These are phyloP conservation scores for Myxozyma kluyveri DNA, from an alignment of 805 yeast genomes.

Conservation along the genomic window DNA sequence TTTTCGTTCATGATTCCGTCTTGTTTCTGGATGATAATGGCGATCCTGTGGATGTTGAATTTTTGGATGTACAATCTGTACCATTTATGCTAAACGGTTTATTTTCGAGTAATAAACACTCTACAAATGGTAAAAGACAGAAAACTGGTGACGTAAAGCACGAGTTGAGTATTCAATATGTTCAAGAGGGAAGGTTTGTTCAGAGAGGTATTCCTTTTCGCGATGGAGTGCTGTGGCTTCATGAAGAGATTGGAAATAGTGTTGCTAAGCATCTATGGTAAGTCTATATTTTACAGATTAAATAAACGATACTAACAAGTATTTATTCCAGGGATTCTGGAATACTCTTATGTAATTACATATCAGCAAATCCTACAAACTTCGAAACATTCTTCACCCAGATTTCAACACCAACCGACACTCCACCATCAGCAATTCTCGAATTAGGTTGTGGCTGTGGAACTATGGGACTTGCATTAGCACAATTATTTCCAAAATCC, in stretches of 20 bases:
- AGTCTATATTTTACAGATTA: conserved; percentile 34
- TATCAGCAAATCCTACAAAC: conserved; percentile 1
- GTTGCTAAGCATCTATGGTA: conserved; percentile 49
- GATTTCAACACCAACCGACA: neutral
- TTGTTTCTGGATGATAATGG: neutral
- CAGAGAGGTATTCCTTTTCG: conserved; percentile 7
- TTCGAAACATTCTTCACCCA: neutral
- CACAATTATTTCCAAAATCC: conserved; percentile 30
- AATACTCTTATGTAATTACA: conserved; percentile 12
- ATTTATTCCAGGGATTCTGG: conserved; percentile 23
- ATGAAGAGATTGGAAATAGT: conserved; percentile 43
- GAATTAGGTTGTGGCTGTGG: conserved; percentile 50
- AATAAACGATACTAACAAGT: neutral
- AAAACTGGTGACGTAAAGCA: neutral
- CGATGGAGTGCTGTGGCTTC: conserved; percentile 18
- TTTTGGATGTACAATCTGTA: neutral
- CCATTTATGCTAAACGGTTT: neutral
- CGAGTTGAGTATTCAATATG: neutral
- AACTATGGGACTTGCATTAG: conserved; percentile 39
- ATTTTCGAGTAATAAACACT: neutral
- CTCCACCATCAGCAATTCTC: conserved; percentile 31
- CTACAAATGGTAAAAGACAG: neutral
- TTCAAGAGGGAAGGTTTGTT: conserved; percentile 13
- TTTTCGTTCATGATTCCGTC: neutral
- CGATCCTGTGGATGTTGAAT: neutral